Evolutionary conservation across 2,329 filamentous ascomycete genomes (phyloP).

Genomic region (Microsporum audouinii): DNA sequence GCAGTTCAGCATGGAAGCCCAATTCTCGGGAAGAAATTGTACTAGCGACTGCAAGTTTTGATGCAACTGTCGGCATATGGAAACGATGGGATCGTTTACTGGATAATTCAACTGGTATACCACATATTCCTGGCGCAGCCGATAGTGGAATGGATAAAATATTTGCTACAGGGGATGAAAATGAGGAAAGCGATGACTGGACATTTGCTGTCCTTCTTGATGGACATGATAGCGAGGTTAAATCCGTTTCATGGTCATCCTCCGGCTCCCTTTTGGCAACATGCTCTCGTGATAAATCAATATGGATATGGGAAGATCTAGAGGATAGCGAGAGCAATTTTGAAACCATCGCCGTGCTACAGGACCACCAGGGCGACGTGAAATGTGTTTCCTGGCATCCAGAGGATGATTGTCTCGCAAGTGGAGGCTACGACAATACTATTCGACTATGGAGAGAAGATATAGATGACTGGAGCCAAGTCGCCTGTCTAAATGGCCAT

Average conservation of each 20-base stretch:
- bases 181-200: slow-evolving; percentile 68
- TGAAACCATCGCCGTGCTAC: slow-evolving; percentile 88
- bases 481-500: slow-evolving; percentile 70
- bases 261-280: slow-evolving; percentile 75
- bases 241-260: slow-evolving; percentile 53
- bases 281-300: slow-evolving; percentile 81
- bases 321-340: slow-evolving; percentile 79
- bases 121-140: slow-evolving; percentile 6
- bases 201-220: slow-evolving; percentile 85
- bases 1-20: slow-evolving; percentile 80
- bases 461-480: slow-evolving; percentile 85
- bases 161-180: slow-evolving; percentile 32
- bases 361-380: slow-evolving; percentile 90
- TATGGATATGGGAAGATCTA: slow-evolving; percentile 98
- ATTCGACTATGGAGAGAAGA: slow-evolving; percentile 84
- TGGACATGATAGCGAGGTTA: slow-evolving; percentile 92
- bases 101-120: slow-evolving; percentile 13
- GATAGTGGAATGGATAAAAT: slow-evolving; percentile 20
- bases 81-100: slow-evolving; percentile 47
- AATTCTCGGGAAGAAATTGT: slow-evolving; percentile 55
- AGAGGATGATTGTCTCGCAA: slow-evolving; percentile 66
- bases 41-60: slow-evolving; percentile 85
- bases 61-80: slow-evolving; percentile 82
- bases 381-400: slow-evolving; percentile 92
- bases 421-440: slow-evolving; percentile 88